Conservation (phyloP, 2,329 filamentous ascomycete species). For the Neophaeococcomyces mojaviensis region DNA sequence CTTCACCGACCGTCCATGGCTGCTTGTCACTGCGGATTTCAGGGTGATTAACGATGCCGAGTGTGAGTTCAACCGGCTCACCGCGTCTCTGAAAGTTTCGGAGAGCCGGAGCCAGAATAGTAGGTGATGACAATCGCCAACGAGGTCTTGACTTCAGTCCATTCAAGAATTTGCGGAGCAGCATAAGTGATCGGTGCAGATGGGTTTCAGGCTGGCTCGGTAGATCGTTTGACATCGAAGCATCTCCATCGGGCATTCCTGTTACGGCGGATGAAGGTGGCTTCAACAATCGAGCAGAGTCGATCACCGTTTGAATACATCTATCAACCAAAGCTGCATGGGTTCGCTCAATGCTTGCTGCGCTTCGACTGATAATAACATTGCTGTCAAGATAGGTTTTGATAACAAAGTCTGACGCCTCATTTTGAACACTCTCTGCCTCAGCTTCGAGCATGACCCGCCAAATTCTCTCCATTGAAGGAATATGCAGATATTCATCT, state of each 20-base stretch:
- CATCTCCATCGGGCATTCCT: too few relatives aligned
- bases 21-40: neutral
- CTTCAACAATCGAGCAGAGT: conserved; percentile 54
- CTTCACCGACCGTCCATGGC: conserved; percentile 57
- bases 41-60: conserved; percentile 12
- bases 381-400: conserved; percentile 59
- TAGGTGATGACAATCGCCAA: conserved; percentile 45
- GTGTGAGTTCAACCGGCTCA: conserved; percentile 34
- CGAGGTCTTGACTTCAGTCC: conserved; percentile 46
- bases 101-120: conserved; percentile 49
- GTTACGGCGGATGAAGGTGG: conserved; percentile 11
- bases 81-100: conserved; percentile 33
- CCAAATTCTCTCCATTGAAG: conserved; percentile 68
- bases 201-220: conserved; percentile 40
- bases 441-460: conserved; percentile 66
- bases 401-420: conserved; percentile 64
- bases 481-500: conserved; percentile 37
- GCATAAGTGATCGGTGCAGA: conserved; percentile 61
- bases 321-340: conserved; percentile 66
- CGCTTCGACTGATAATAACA: neutral
- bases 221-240: neutral
- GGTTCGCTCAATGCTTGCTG: conserved; percentile 40
- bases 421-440: conserved; percentile 56
- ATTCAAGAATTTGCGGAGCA: conserved; percentile 60
- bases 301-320: conserved; percentile 63